phyloP scores from a whole-genome alignment of 176 grass and related monocot species.

The Alopecurus myosuroides region DNA sequence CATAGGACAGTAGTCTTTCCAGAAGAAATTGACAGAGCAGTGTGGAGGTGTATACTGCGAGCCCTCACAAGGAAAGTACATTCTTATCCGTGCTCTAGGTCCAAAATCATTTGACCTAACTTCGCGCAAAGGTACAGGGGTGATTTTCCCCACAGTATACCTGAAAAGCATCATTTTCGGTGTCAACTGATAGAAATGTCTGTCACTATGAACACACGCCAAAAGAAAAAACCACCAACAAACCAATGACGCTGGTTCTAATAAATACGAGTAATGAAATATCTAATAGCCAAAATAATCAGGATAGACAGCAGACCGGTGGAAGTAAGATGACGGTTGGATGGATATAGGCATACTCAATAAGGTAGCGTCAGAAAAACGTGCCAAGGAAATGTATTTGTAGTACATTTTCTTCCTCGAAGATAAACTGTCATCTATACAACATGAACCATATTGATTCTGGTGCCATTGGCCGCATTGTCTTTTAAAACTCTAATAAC shows the following conservation, averaged over 20 bases:
- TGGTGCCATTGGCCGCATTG: background rate
- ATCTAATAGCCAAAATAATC: slow-evolving; percentile 7
- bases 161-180: slow-evolving; percentile 33
- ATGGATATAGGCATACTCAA: background rate
- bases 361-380: background rate
- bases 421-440: background rate
- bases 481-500: background rate
- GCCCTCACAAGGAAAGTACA: slow-evolving; percentile 87
- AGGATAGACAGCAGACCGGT: background rate
- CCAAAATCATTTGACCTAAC: slow-evolving; percentile 98
- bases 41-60: slow-evolving; percentile 96
- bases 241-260: background rate
- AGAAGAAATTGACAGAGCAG: slow-evolving; percentile 85
- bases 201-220: background rate
- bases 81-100: slow-evolving; percentile 78
- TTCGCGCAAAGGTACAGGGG: slow-evolving; percentile 92
- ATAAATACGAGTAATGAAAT: background rate
- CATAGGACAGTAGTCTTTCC: slow-evolving; percentile 99
- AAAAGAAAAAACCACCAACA: background rate
- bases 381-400: background rate
- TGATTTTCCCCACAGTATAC: slow-evolving; percentile 98
- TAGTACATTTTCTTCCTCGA: background rate
- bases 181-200: background rate
- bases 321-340: background rate
- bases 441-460: background rate